A percentile compares a stretch with the other conserved stretches of the same genome.
These are phyloP conservation scores for Davidsoniella australis DNA, from an alignment of 2,329 filamentous ascomycete genomes.

Conservation along the genomic window DNA sequence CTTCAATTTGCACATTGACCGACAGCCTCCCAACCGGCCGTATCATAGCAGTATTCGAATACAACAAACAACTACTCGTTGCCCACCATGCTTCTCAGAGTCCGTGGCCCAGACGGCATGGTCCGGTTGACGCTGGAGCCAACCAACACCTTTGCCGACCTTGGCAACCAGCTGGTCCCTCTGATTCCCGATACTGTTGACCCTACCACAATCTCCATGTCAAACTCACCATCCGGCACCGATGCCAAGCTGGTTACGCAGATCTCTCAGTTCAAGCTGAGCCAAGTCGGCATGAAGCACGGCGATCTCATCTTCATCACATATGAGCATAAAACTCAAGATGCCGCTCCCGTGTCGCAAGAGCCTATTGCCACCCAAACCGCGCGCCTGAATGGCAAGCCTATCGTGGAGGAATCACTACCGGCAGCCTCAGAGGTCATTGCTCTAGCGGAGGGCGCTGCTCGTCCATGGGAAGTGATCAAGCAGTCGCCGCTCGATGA, in stretches of 20 bases:
- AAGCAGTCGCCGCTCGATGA: constrained; percentile 80
- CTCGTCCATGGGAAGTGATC: constrained; percentile 62
- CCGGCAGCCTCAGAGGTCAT: constrained; percentile 48
- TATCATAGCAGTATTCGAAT: constrained; percentile 2
- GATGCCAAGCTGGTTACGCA: constrained; percentile 43
- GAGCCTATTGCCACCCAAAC: constrained; percentile 17
- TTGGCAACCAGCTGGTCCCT: constrained; percentile 36
- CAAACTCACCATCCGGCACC: constrained; percentile 40
- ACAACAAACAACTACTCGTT: neutral
- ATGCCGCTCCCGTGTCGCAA: constrained; percentile 19
- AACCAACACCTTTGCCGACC: constrained; percentile 51
- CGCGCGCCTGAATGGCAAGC: constrained; percentile 62
- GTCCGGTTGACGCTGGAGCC: constrained; percentile 67
- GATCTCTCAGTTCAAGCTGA: constrained; percentile 37
- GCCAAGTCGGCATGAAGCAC: constrained; percentile 50
- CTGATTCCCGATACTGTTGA: constrained; percentile 47
- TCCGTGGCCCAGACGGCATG: constrained; percentile 85
- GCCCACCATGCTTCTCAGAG: constrained; percentile 58
- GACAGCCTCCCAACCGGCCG: neutral
- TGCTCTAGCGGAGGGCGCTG: constrained; percentile 40
- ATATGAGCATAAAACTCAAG: constrained; percentile 39
- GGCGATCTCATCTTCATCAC: constrained; percentile 81
- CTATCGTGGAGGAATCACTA: constrained; percentile 51
- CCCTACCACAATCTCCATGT: constrained; percentile 40
- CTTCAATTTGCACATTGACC: neutral